Percentiles rank a stretch among this genome's conserved stretches.
Evolutionary conservation across 179 eudicot species (phyloP).

Genomic region (Gypsophila paniculata): DNA sequence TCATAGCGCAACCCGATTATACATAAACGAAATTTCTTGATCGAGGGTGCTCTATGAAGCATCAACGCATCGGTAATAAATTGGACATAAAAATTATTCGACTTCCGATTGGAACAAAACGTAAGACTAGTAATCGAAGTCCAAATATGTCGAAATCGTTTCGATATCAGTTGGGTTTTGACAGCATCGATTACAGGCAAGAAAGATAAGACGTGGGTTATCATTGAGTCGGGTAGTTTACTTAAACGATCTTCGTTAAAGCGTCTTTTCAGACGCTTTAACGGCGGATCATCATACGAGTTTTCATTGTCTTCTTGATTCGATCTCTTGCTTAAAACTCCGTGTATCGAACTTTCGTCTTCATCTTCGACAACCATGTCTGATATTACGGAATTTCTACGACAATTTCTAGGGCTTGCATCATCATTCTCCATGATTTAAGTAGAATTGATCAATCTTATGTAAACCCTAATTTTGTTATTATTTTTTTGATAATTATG

Average conservation of each 20-base stretch:
- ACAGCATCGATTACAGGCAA: not conserved
- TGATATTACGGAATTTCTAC: no score
- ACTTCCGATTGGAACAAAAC: not conserved
- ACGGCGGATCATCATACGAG: not conserved
- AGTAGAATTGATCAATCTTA: no score
- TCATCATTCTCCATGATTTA: no score
- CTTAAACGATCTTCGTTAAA: not conserved
- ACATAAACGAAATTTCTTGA: not conserved
- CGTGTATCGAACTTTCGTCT: not conserved
- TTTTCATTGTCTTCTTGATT: not conserved
- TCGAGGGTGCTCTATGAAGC: not conserved
- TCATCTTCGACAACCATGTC: not conserved
- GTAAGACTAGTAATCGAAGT: not conserved
- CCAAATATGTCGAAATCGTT: constrained; percentile 1
- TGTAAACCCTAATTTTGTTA: no score
- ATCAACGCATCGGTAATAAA: not conserved
- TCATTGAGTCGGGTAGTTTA: not conserved
- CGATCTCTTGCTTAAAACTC: not conserved
- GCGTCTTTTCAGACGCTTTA: not conserved
- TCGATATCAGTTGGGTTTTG: not conserved
- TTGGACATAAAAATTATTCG: not conserved
- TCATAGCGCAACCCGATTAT: not conserved
- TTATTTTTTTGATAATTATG: no score
- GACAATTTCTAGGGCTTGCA: no score
- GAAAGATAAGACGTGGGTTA: constrained; percentile 2